These are phyloP conservation scores for Cutaneotrichosporon spelunceum DNA, from an alignment of 1,284 basidiomycete species.

Conservation along the genomic window DNA sequence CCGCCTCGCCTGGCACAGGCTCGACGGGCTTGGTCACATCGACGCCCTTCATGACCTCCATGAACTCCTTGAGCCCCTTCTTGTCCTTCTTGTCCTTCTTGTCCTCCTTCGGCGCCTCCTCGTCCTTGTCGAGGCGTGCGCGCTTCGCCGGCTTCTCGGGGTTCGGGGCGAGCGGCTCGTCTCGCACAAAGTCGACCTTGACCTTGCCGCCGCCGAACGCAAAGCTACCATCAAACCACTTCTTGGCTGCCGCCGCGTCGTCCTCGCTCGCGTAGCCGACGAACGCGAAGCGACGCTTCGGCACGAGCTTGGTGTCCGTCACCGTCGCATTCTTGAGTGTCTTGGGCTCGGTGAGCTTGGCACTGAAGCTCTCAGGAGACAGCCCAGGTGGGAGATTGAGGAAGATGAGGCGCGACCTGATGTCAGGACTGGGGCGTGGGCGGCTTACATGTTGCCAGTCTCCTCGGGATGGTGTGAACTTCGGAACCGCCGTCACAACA, in stretches of 20 bases:
- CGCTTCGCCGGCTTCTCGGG: constrained; percentile 30
- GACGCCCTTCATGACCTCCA: constrained; percentile 50
- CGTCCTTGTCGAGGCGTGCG: constrained; percentile 16
- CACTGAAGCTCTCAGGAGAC: constrained; percentile 58
- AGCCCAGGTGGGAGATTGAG: constrained; percentile 77
- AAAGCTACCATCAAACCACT: constrained; percentile 84
- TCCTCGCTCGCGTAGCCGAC: constrained; percentile 79
- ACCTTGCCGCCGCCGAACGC: constrained; percentile 69
- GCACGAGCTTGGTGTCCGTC: constrained; percentile 83
- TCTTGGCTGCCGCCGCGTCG: constrained; percentile 71
- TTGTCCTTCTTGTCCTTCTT: constrained; percentile 37
- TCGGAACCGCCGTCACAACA: neutral
- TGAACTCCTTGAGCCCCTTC: constrained; percentile 61
- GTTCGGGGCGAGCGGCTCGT: constrained; percentile 54
- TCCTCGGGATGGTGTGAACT: neutral
- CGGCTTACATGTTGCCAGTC: neutral
- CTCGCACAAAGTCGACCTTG: constrained; percentile 67
- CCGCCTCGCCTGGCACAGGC: constrained; percentile 34
- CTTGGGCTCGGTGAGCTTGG: constrained; percentile 53
- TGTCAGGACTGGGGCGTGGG: constrained; percentile 3
- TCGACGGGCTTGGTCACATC: constrained; percentile 51
- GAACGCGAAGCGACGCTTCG: constrained; percentile 84
- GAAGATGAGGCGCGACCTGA: constrained; percentile 79
- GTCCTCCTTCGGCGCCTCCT: constrained; percentile 17
- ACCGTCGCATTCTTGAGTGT: constrained; percentile 53